Percentiles rank a stretch among this genome's conserved stretches.
Evolutionary conservation across 2,329 filamentous ascomycete genomes (phyloP).

Genomic region (Aspergillus sojae): DNA sequence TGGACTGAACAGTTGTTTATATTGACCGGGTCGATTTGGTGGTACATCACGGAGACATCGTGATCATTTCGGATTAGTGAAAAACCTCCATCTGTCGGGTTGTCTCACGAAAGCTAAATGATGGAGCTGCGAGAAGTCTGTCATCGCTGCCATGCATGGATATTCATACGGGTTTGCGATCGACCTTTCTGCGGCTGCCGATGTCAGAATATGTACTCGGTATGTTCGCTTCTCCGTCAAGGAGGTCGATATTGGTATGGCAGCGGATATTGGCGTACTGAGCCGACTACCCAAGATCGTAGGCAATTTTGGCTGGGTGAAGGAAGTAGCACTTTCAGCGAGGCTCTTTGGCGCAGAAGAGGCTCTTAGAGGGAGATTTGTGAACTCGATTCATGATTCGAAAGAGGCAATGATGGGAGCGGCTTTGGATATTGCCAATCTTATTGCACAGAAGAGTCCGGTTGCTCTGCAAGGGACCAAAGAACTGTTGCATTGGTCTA

Average conservation of each 20-base stretch:
- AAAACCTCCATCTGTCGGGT: neutral
- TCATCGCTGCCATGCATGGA: slow-evolving; percentile 80
- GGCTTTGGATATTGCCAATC: slow-evolving; percentile 64
- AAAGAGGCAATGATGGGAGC: slow-evolving; percentile 67
- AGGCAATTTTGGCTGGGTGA: slow-evolving; percentile 50
- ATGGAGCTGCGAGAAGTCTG: slow-evolving; percentile 78
- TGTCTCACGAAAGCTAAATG: neutral
- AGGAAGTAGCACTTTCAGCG: slow-evolving; percentile 51
- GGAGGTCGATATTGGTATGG: slow-evolving; percentile 55
- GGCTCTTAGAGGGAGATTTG: slow-evolving; percentile 47
- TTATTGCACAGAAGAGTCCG: slow-evolving; percentile 80
- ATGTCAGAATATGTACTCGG: slow-evolving; percentile 44
- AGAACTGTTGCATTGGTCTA: slow-evolving; percentile 78
- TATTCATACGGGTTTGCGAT: slow-evolving; percentile 77
- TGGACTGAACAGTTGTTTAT: too few relatives aligned
- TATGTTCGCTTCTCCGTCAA: slow-evolving; percentile 48
- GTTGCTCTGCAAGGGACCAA: slow-evolving; percentile 87
- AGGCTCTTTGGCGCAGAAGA: slow-evolving; percentile 49
- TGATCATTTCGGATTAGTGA: neutral
- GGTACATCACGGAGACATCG: neutral
- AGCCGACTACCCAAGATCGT: slow-evolving; percentile 49
- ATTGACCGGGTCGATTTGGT: neutral
- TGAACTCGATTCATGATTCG: slow-evolving; percentile 41
- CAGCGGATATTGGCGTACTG: slow-evolving; percentile 52
- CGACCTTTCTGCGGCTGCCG: slow-evolving; percentile 55